Conservation (phyloP, 495 filamentous ascomycete species). For the Hyaloscypha finlandica region DNA sequence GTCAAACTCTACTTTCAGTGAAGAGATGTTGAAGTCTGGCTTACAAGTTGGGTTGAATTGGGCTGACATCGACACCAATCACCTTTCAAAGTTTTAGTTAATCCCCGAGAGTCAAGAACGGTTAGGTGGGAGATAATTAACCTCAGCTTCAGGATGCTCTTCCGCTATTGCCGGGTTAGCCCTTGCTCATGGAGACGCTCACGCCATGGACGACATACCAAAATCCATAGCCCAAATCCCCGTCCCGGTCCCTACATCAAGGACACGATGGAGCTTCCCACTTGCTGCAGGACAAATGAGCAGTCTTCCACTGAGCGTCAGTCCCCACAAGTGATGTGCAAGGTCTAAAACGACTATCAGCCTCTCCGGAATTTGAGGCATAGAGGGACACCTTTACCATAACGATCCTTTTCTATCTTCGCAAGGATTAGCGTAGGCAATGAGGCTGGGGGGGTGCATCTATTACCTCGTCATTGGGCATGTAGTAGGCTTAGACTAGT, state of each 20-base stretch:
- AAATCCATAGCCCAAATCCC: slow-evolving; percentile 47
- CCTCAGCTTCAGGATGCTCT: slow-evolving; percentile 19
- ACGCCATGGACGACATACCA: not conserved
- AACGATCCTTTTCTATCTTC: too few relatives aligned
- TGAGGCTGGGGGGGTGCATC: not conserved
- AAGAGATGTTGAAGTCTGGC: not conserved
- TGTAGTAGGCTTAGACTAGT: not conserved
- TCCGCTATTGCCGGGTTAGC: slow-evolving; percentile 9
- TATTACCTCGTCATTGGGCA: not conserved
- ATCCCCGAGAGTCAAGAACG: not conserved
- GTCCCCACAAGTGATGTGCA: not conserved
- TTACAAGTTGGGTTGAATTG: slow-evolving; percentile 18
- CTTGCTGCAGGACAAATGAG: not conserved
- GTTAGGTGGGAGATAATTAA: not conserved
- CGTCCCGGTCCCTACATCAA: not conserved
- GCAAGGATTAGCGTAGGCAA: not conserved
- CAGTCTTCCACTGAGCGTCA: not conserved
- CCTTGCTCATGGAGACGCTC: not conserved
- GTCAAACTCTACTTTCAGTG: not conserved
- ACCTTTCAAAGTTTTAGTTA: slow-evolving; percentile 18
- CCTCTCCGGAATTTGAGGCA: too few relatives aligned
- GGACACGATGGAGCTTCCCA: not conserved
- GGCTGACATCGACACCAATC: slow-evolving; percentile 45
- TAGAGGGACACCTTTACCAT: too few relatives aligned
- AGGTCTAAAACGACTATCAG: not conserved